Evolutionary conservation across 768 basidiomycete species (phyloP).

Genomic region (Russula brevipes): DNA sequence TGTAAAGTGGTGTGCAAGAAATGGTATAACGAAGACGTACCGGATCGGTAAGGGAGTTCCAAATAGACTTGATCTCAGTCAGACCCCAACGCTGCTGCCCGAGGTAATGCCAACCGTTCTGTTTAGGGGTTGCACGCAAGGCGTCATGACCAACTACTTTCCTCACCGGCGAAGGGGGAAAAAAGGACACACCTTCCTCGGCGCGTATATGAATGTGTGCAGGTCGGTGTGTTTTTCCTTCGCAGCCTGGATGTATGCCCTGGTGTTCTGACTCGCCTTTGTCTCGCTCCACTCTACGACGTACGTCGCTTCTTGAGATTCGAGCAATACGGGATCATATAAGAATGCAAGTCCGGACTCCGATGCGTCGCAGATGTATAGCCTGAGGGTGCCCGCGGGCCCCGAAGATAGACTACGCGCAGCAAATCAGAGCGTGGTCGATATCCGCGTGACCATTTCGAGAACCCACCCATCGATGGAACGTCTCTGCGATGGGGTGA

Average conservation of each 20-base stretch:
- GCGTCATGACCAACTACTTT: not conserved
- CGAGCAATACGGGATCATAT: conserved; percentile 52
- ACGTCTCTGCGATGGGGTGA: conserved; percentile 26
- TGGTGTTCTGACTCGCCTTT: conserved; percentile 33
- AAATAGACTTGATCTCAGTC: conserved; percentile 11
- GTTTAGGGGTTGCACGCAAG: not conserved
- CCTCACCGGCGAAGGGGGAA: not conserved
- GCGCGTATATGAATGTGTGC: conserved; percentile 49
- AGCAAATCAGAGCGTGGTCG: not conserved
- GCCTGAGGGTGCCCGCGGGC: conserved; percentile 32
- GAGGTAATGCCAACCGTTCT: conserved; percentile 24
- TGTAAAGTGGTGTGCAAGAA: not conserved
- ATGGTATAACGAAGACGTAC: not conserved
- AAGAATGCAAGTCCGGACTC: conserved; percentile 41
- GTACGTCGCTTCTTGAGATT: conserved; percentile 39
- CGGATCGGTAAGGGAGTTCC: conserved; percentile 27
- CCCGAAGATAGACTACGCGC: conserved; percentile 6
- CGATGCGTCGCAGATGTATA: conserved; percentile 39
- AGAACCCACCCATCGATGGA: conserved; percentile 25
- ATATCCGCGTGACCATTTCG: not conserved
- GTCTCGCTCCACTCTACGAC: conserved; percentile 50
- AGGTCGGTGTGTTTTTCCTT: conserved; percentile 31
- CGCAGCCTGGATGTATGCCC: conserved; percentile 33
- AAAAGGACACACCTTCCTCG: conserved; percentile 38
- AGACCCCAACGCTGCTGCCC: conserved; percentile 19